A percentile compares a stretch with the other conserved stretches of the same genome.
phyloP scores from a whole-genome alignment of 2,329 filamentous ascomycete genomes.

The Truncatella angustata region DNA sequence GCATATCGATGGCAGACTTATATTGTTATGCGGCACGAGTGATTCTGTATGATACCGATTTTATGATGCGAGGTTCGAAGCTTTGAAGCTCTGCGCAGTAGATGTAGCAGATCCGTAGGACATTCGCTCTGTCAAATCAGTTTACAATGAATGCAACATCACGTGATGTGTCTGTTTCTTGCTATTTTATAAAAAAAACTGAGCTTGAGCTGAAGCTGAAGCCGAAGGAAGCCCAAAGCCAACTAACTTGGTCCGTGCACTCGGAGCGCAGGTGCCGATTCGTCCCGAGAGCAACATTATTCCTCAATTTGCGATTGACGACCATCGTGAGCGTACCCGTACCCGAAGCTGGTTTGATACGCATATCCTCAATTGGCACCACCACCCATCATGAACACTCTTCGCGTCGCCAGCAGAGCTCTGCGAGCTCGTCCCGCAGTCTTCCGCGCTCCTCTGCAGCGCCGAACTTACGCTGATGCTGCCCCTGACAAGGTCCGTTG shows the following conservation, averaged over 20 bases:
- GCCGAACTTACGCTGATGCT: conserved; percentile 88
- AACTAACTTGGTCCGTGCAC: background rate
- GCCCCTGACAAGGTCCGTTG: conserved; percentile 73
- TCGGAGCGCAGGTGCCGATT: conserved; percentile 10
- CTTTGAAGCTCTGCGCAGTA: too few species aligned
- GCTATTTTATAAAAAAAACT: too few species aligned
- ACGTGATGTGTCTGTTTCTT: too few species aligned
- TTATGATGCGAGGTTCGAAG: too few species aligned
- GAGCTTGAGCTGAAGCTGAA: too few species aligned
- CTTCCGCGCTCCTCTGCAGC: conserved; percentile 73
- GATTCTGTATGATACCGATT: too few species aligned
- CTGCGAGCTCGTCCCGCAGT: conserved; percentile 78
- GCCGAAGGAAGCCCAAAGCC: too few species aligned
- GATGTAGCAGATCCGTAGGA: too few species aligned
- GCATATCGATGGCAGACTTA: too few species aligned
- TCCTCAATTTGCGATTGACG: conserved; percentile 46
- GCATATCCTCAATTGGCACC: conserved; percentile 46
- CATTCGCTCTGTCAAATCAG: too few species aligned
- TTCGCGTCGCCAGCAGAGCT: conserved; percentile 88
- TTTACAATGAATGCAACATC: too few species aligned
- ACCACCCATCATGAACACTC: conserved; percentile 78
- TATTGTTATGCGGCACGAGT: too few species aligned
- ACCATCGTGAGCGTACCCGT: conserved; percentile 38
- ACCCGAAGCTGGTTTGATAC: conserved; percentile 39
- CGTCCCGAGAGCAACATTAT: conserved; percentile 6